Conservation (phyloP, 2,329 filamentous ascomycete genomes). For the Xylaria multiplex region DNA sequence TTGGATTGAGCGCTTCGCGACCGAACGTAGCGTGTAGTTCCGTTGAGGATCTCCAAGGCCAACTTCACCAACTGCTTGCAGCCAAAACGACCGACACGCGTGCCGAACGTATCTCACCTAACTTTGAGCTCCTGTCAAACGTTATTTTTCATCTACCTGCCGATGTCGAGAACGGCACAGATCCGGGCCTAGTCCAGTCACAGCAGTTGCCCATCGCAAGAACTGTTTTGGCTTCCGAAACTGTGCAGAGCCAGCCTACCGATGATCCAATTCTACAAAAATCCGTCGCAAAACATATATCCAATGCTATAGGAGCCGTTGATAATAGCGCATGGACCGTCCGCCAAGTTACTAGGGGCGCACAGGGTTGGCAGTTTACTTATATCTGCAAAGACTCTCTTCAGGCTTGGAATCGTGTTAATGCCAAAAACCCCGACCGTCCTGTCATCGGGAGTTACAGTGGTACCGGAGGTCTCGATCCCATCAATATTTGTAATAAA, state of each 20-base stretch:
- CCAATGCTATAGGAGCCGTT: constrained; percentile 54
- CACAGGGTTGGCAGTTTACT: constrained; percentile 64
- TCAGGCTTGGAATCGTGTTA: constrained; percentile 61
- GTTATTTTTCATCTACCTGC: constrained; percentile 56
- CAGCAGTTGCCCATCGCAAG: constrained; percentile 48
- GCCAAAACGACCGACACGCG: constrained; percentile 58
- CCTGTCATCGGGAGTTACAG: constrained; percentile 61
- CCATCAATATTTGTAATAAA: constrained; percentile 58
- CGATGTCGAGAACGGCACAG: constrained; percentile 52
- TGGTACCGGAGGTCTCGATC: constrained; percentile 57
- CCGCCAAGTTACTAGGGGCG: constrained; percentile 55
- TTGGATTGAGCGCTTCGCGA: constrained; percentile 47
- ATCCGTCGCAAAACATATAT: constrained; percentile 61
- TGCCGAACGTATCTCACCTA: constrained; percentile 60
- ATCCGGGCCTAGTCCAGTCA: constrained; percentile 43
- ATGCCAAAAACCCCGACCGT: constrained; percentile 54
- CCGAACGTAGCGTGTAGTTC: constrained; percentile 51
- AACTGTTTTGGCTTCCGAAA: constrained; percentile 57
- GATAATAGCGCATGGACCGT: constrained; percentile 63
- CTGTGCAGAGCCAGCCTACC: constrained; percentile 59
- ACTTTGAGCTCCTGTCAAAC: constrained; percentile 58
- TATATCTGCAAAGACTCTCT: constrained; percentile 65
- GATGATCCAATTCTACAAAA: constrained; percentile 61
- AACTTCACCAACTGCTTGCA: constrained; percentile 55
- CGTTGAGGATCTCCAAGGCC: constrained; percentile 58